phyloP scores from a whole-genome alignment of 768 basidiomycete genomes.

The Pulveroboletus sp. region DNA sequence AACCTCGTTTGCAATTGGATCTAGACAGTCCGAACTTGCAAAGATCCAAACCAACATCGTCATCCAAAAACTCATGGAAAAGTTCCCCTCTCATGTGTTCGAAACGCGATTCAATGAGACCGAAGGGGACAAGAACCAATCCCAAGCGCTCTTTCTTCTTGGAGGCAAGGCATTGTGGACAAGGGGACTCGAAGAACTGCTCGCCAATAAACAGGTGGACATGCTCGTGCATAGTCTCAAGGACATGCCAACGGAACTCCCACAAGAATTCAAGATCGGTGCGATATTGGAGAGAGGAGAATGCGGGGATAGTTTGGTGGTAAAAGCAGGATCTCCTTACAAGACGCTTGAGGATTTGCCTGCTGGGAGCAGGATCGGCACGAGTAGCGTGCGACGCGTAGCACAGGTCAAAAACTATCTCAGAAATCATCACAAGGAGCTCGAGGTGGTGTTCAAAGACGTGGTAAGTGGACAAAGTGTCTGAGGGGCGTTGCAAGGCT shows the following conservation, averaged over 20 bases:
- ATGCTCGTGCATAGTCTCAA: constrained; percentile 92
- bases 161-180: constrained; percentile 97
- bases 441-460: constrained; percentile 67
- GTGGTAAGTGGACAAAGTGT: constrained; percentile 55
- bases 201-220: constrained; percentile 71
- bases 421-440: constrained; percentile 41
- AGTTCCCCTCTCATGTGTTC: constrained; percentile 49
- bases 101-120: constrained; percentile 63
- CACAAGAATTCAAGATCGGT: constrained; percentile 78
- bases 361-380: constrained; percentile 87
- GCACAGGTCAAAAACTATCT: constrained; percentile 82
- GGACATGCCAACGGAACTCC: constrained; percentile 87
- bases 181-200: constrained; percentile 85
- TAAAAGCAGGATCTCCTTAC: constrained; percentile 69
- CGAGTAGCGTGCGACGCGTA: constrained; percentile 87
- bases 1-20: constrained; percentile 71
- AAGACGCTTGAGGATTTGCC: constrained; percentile 79
- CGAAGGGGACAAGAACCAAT: constrained; percentile 85
- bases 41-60: constrained; percentile 86
- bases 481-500: background rate
- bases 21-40: constrained; percentile 83
- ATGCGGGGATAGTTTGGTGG: constrained; percentile 83
- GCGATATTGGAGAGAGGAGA: constrained; percentile 86
- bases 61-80: constrained; percentile 52
- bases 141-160: constrained; percentile 79